A percentile compares a stretch with the other conserved stretches of the same genome.
Conservation (phyloP, 441 rosid species). For the Gossypium davidsonii region DNA sequence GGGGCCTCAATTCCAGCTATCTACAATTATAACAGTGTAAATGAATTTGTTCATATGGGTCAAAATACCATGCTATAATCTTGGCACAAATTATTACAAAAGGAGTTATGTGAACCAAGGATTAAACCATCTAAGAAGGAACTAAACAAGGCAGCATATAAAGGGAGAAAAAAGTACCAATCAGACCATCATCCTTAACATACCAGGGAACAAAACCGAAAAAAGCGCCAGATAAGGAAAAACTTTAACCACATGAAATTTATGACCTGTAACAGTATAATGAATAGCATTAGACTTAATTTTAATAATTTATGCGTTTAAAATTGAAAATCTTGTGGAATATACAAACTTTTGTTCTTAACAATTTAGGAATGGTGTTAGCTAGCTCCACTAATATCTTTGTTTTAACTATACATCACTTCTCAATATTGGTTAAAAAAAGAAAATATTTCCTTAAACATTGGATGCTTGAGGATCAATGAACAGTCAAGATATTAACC, state of each 20-base stretch:
- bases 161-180: neutral
- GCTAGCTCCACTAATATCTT: neutral
- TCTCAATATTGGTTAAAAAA: neutral
- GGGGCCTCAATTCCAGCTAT: constrained; percentile 81
- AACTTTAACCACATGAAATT: constrained; percentile 98
- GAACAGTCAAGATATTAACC: neutral
- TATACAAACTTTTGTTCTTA: neutral
- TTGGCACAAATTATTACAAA: neutral
- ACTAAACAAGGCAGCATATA: neutral
- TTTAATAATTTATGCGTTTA: neutral
- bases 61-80: neutral
- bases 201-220: constrained; percentile 97
- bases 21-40: constrained; percentile 26
- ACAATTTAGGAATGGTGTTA: neutral
- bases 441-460: neutral
- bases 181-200: neutral
- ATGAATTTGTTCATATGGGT: neutral
- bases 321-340: neutral
- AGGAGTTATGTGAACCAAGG: constrained; percentile 1
- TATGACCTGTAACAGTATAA: constrained; percentile 56
- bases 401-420: constrained; percentile 1
- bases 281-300: constrained; percentile 3
- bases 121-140: neutral
- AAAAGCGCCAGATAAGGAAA: constrained; percentile 90
- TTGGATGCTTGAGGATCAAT: neutral